phyloP scores from a whole-genome alignment of 2,329 filamentous ascomycete species.

The Peltaster fructicola region DNA sequence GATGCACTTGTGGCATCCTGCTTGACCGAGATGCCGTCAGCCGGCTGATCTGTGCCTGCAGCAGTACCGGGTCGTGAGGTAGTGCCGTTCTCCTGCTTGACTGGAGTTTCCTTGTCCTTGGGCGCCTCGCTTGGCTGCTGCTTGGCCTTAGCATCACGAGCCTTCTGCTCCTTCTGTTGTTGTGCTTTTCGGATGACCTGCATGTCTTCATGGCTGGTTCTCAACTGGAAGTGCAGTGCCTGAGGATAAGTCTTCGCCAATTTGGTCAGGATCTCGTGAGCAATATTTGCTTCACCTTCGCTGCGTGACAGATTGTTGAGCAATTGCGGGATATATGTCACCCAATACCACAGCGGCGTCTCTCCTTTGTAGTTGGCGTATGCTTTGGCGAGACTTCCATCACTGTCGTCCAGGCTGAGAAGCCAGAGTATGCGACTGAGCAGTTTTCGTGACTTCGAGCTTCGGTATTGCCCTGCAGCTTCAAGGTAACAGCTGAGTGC shows the following conservation, averaged over 20 bases:
- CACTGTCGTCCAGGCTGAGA: constrained; percentile 77
- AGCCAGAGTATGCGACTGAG: constrained; percentile 90
- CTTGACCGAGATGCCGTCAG: constrained; percentile 20
- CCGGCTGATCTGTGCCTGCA: constrained; percentile 22
- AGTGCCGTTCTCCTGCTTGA: constrained; percentile 16
- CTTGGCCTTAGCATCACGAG: constrained; percentile 40
- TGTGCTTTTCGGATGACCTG: constrained; percentile 77
- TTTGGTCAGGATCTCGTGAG: constrained; percentile 72
- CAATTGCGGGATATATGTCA: constrained; percentile 94
- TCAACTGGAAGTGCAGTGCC: constrained; percentile 80
- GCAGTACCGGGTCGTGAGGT: constrained; percentile 20
- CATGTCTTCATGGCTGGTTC: constrained; percentile 91
- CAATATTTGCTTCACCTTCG: constrained; percentile 65
- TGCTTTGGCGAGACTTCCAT: constrained; percentile 63
- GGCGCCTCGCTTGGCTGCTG: constrained; percentile 36
- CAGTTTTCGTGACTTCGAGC: constrained; percentile 84
- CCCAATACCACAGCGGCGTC: constrained; percentile 98
- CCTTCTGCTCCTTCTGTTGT: constrained; percentile 33
- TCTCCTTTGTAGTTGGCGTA: constrained; percentile 97
- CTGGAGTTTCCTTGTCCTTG: constrained; percentile 19
- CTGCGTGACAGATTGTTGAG: constrained; percentile 69
- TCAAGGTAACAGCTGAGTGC: constrained; percentile 93
- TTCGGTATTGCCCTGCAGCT: constrained; percentile 92
- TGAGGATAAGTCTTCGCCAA: constrained; percentile 94
- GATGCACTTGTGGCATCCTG: constrained; percentile 12